phyloP scores from a whole-genome alignment of 495 filamentous ascomycete genomes.

The Tuber magnatum region DNA sequence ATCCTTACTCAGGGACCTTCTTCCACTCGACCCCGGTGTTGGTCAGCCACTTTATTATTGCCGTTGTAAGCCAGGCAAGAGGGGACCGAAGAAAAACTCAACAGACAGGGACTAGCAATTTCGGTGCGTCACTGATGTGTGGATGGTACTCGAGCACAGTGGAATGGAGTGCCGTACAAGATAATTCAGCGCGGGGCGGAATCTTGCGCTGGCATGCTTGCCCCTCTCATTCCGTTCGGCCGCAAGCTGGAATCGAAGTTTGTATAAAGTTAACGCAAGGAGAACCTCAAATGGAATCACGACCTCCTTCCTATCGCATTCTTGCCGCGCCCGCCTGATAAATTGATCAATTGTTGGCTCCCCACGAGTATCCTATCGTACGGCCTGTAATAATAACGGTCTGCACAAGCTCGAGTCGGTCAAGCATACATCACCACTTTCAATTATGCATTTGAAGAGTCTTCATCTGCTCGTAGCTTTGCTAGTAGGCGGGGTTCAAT shows the following conservation, averaged over 20 bases:
- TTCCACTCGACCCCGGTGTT: not conserved
- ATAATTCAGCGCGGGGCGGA: not conserved
- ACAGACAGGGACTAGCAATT: not conserved
- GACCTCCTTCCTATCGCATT: slow-evolving; percentile 3
- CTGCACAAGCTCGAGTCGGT: not conserved
- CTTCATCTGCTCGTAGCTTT: slow-evolving; percentile 12
- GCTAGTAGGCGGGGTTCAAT: slow-evolving; percentile 16
- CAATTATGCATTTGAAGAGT: slow-evolving; percentile 4
- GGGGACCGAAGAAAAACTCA: not conserved
- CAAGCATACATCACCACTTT: slow-evolving; percentile 10
- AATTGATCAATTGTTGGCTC: not conserved
- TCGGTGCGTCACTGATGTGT: not conserved
- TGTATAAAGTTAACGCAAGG: slow-evolving; percentile 23
- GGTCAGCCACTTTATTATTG: not conserved
- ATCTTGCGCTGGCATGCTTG: not conserved
- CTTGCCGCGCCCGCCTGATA: not conserved
- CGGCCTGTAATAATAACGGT: not conserved
- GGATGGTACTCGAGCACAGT: not conserved
- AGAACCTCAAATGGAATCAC: slow-evolving; percentile 5
- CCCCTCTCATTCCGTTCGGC: not conserved
- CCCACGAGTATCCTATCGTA: not conserved
- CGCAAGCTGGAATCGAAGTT: not conserved
- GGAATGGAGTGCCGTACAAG: not conserved
- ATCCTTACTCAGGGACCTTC: not conserved
- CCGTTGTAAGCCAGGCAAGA: not conserved